These are phyloP conservation scores for Zychaea mexicana DNA, from an alignment of 371 early-diverging fungal species.

Conservation along the genomic window DNA sequence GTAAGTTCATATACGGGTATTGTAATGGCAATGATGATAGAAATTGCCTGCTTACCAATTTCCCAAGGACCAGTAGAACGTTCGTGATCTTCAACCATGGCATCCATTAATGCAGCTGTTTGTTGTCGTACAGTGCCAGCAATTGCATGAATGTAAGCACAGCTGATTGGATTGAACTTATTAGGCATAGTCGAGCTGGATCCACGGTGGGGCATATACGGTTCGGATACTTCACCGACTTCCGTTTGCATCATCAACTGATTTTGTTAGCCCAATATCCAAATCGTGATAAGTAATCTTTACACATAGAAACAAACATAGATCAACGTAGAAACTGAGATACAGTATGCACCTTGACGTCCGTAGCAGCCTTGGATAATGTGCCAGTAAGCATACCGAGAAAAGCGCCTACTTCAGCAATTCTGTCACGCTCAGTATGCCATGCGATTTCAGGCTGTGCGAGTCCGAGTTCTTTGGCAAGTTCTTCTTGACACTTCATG, in stretches of 20 bases:
- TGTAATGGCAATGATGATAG: too few species aligned
- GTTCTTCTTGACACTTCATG: conserved; percentile 14
- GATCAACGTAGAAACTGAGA: too few species aligned
- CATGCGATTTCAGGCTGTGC: conserved; percentile 18
- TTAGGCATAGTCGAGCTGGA: conserved; percentile 28
- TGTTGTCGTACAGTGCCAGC: conserved; percentile 26
- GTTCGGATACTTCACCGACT: conserved; percentile 27
- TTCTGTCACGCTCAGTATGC: conserved; percentile 74
- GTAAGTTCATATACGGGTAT: too few species aligned
- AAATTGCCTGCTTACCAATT: conserved; percentile 23
- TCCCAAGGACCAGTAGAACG: conserved; percentile 24
- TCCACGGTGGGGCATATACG: conserved; percentile 22
- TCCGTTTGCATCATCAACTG: conserved; percentile 30
- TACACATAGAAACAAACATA: too few species aligned
- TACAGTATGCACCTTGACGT: conserved; percentile 14
- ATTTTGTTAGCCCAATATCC: too few species aligned
- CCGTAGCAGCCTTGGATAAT: conserved; percentile 19
- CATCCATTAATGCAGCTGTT: conserved; percentile 20
- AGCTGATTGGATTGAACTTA: conserved; percentile 26
- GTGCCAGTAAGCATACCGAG: conserved; percentile 65
- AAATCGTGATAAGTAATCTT: too few species aligned
- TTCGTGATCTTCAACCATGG: conserved; percentile 25
- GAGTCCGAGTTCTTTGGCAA: conserved; percentile 18
- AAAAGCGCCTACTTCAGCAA: conserved; percentile 77
- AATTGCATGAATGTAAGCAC: conserved; percentile 23